These are phyloP conservation scores for Mortierella sp. DNA, from an alignment of 371 early-diverging fungal genomes.

Conservation along the genomic window DNA sequence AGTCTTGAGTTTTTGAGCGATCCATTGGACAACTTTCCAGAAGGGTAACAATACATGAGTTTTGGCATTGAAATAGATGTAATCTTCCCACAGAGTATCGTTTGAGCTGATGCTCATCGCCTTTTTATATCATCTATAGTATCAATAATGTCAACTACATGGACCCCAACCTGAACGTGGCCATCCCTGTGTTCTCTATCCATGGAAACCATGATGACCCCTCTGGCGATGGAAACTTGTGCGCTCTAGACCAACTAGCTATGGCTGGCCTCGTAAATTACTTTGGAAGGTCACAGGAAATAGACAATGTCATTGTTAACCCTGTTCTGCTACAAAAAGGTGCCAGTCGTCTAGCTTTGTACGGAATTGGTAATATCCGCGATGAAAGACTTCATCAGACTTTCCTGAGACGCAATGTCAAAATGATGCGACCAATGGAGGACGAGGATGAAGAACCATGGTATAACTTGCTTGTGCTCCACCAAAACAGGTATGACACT, in stretches of 20 bases:
- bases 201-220: slow-evolving; percentile 99
- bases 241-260: slow-evolving; percentile 90
- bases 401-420: slow-evolving; percentile 84
- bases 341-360: slow-evolving; percentile 83
- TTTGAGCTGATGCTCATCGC: neutral
- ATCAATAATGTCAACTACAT: slow-evolving; percentile 83
- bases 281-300: slow-evolving; percentile 86
- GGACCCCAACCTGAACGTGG: slow-evolving; percentile 91
- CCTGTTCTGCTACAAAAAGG: slow-evolving; percentile 93
- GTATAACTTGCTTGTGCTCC: slow-evolving; percentile 64
- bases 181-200: slow-evolving; percentile 95
- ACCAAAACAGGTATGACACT: slow-evolving; percentile 59
- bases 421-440: slow-evolving; percentile 77
- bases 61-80: neutral
- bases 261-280: slow-evolving; percentile 94
- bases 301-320: slow-evolving; percentile 82
- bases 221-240: slow-evolving; percentile 86
- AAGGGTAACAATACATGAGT: slow-evolving; percentile 42
- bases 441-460: slow-evolving; percentile 65
- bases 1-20: slow-evolving; percentile 84
- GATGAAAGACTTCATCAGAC: slow-evolving; percentile 94
- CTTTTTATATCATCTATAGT: slow-evolving; percentile 4
- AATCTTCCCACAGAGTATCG: neutral
- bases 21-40: slow-evolving; percentile 79
- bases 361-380: slow-evolving; percentile 96